Percentiles rank a stretch among this genome's conserved stretches.
Conservation (phyloP, 192 early-diverging fungal genomes). For the Coemansia sp. region DNA sequence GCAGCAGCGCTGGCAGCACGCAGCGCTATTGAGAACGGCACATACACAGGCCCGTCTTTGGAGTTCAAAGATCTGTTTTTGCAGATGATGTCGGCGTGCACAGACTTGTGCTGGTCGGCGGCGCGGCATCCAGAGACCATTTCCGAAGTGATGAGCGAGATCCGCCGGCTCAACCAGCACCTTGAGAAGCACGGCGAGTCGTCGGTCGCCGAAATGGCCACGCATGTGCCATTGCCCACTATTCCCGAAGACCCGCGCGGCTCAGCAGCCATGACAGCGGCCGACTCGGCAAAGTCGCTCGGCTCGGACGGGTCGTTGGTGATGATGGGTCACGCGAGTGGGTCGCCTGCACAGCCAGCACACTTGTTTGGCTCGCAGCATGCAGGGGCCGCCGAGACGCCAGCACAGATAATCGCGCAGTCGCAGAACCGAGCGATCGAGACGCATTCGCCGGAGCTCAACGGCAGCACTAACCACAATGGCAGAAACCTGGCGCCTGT, state of each 20-base stretch:
- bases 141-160: slow-evolving; percentile 50
- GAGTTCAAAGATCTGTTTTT: slow-evolving; percentile 54
- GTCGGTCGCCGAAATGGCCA: neutral
- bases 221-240: slow-evolving; percentile 17
- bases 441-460: slow-evolving; percentile 44
- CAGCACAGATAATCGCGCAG: slow-evolving; percentile 35
- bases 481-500: neutral
- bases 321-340: slow-evolving; percentile 25
- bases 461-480: slow-evolving; percentile 2
- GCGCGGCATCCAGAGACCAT: slow-evolving; percentile 47
- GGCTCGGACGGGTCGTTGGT: slow-evolving; percentile 27
- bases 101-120: slow-evolving; percentile 53
- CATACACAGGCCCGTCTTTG: slow-evolving; percentile 27
- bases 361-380: slow-evolving; percentile 1
- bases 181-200: slow-evolving; percentile 23
- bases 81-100: slow-evolving; percentile 46
- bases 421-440: slow-evolving; percentile 35
- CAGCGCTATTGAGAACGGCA: slow-evolving; percentile 32
- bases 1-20: slow-evolving; percentile 37
- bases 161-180: slow-evolving; percentile 46
- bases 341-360: neutral
- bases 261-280: neutral
- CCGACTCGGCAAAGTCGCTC: neutral
- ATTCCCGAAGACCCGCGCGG: slow-evolving; percentile 19
- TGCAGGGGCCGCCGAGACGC: slow-evolving; percentile 11